These are phyloP conservation scores for Picocystis salinarum DNA, from an alignment of 139 green algal genomes.

Conservation along the genomic window DNA sequence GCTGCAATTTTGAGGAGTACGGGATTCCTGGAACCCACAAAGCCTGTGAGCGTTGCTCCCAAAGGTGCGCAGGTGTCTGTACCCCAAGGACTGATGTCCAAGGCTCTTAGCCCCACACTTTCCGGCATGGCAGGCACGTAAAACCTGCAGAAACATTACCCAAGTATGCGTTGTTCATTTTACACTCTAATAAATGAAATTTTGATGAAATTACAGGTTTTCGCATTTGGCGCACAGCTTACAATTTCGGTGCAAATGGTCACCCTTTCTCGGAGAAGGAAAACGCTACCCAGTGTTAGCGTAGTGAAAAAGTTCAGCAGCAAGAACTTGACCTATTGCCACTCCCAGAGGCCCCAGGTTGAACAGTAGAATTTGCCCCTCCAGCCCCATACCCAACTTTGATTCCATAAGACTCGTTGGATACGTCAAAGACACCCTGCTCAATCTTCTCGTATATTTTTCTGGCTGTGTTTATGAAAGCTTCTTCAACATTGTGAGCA, in stretches of 20 bases:
- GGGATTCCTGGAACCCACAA: conserved; percentile 1
- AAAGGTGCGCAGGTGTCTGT: background rate
- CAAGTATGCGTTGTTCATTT: background rate
- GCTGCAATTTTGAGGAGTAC: background rate
- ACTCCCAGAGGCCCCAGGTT: conserved; percentile 7
- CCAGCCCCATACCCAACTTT: conserved; percentile 85
- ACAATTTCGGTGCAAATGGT: background rate
- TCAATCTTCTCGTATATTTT: conserved; percentile 67
- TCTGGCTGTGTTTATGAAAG: background rate
- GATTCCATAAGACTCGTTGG: conserved; percentile 94
- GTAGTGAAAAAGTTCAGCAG: too few species aligned
- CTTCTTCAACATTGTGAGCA: conserved; percentile 95
- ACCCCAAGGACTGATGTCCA: background rate
- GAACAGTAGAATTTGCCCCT: conserved; percentile 14
- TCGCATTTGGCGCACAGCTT: background rate
- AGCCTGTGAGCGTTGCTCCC: background rate
- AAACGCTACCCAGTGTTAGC: too few species aligned
- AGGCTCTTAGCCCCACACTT: background rate
- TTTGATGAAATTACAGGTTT: background rate
- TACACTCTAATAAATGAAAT: background rate
- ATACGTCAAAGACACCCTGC: conserved; percentile 84
- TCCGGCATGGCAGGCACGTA: background rate
- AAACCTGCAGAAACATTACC: background rate
- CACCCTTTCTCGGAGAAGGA: background rate
- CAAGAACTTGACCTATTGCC: conserved; percentile 2